Evolutionary conservation across 2,329 filamentous ascomycete species (phyloP).

Genomic region (Hypoxylon sp.): DNA sequence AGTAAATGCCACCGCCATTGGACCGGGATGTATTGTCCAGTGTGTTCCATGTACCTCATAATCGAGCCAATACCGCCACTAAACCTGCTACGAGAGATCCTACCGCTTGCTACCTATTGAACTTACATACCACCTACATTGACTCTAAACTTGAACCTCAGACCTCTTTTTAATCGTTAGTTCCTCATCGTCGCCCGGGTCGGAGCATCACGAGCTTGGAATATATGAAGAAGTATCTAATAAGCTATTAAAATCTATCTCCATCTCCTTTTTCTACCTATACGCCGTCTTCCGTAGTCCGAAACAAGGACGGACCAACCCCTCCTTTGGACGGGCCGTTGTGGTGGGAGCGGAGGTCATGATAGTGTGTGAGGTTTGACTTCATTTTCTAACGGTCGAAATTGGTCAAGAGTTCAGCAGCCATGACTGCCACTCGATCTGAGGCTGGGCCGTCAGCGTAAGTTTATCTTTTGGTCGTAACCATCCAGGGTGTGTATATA

Average conservation of each 20-base stretch:
- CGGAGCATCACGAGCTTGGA: too few species aligned
- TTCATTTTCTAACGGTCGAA: constrained; percentile 32
- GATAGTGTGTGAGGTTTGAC: constrained; percentile 37
- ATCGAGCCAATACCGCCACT: constrained; percentile 7
- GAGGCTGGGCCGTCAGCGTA: constrained; percentile 71
- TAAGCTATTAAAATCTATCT: too few species aligned
- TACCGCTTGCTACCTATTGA: constrained; percentile 29
- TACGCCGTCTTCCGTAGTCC: constrained; percentile 17
- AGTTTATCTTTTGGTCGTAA: constrained; percentile 48
- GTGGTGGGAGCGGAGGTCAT: constrained; percentile 32
- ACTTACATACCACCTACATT: constrained; percentile 7
- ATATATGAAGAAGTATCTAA: neutral
- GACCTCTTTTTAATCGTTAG: constrained; percentile 23
- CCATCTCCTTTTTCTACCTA: too few species aligned
- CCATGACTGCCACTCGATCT: constrained; percentile 59
- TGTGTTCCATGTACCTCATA: constrained; percentile 8
- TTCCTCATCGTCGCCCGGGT: too few species aligned
- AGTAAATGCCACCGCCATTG: constrained; percentile 16
- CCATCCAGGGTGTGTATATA: too few species aligned
- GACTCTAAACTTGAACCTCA: constrained; percentile 19
- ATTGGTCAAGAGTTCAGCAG: constrained; percentile 33
- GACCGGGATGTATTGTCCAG: constrained; percentile 5
- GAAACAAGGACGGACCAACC: constrained; percentile 30
- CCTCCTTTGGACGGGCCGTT: constrained; percentile 36
- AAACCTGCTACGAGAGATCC: constrained; percentile 20